Evolutionary conservation across 768 basidiomycete genomes (phyloP).

Genomic region (Amanita rimosa): DNA sequence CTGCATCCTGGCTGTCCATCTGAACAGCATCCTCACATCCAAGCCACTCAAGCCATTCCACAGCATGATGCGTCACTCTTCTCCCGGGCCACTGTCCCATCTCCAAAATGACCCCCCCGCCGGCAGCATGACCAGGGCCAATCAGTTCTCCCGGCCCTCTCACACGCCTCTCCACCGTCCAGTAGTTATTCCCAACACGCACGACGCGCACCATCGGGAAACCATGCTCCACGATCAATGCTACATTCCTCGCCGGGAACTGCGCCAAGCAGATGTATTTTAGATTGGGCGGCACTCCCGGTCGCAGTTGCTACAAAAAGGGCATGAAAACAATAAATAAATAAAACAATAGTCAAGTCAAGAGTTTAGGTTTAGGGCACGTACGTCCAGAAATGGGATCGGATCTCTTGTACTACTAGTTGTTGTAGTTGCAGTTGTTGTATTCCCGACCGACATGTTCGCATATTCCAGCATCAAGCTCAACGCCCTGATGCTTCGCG

Average conservation of each 20-base stretch:
- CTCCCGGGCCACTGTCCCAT: slow-evolving; percentile 48
- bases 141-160: not conserved
- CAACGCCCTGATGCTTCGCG: slow-evolving; percentile 37
- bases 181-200: slow-evolving; percentile 41
- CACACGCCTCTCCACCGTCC: slow-evolving; percentile 28
- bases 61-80: slow-evolving; percentile 36
- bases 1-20: slow-evolving; percentile 6
- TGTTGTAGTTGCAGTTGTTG: too few species aligned
- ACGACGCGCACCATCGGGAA: slow-evolving; percentile 53
- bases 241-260: slow-evolving; percentile 27
- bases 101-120: slow-evolving; percentile 14
- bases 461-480: slow-evolving; percentile 32
- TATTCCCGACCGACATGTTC: slow-evolving; percentile 10
- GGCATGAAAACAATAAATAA: too few species aligned
- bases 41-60: slow-evolving; percentile 56
- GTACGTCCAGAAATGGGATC: slow-evolving; percentile 28
- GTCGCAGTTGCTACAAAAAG: slow-evolving; percentile 39
- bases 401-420: slow-evolving; percentile 31
- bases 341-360: too few species aligned
- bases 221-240: slow-evolving; percentile 40
- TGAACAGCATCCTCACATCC: slow-evolving; percentile 46
- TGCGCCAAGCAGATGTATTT: slow-evolving; percentile 48
- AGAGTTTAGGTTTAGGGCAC: slow-evolving; percentile 5
- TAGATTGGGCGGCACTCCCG: slow-evolving; percentile 41
- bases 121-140: not conserved